Conservation (phyloP, 495 filamentous ascomycete species). For the Podospora didyma region DNA sequence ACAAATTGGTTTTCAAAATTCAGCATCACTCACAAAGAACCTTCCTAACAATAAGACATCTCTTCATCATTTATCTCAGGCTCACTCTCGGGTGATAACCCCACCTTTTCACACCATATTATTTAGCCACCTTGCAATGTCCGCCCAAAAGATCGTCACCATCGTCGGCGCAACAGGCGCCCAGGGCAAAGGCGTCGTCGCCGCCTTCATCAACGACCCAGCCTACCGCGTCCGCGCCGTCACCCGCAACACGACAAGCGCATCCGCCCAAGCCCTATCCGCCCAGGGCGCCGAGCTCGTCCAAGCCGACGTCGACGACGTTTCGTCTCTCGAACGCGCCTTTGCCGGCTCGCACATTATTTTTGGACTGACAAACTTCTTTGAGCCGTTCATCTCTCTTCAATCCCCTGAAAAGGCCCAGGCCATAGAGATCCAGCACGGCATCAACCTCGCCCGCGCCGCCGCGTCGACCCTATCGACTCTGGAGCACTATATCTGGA, state of each 20-base stretch:
- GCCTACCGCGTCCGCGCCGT: constrained; percentile 54
- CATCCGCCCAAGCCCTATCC: constrained; percentile 39
- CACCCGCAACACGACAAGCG: constrained; percentile 49
- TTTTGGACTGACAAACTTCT: constrained; percentile 58
- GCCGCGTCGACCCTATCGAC: constrained; percentile 34
- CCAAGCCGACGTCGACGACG: constrained; percentile 49
- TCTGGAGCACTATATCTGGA: constrained; percentile 52
- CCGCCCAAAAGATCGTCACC: constrained; percentile 39
- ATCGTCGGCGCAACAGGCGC: constrained; percentile 62
- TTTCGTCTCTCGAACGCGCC: constrained; percentile 43
- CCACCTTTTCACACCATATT: background rate
- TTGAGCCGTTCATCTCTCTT: constrained; percentile 35
- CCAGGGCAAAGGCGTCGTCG: constrained; percentile 57
- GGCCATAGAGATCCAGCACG: constrained; percentile 55
- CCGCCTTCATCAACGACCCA: constrained; percentile 48
- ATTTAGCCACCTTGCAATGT: constrained; percentile 3
- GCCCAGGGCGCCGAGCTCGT: constrained; percentile 41
- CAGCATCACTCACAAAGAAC: no score
- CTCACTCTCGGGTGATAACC: no score
- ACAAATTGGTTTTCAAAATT: no score
- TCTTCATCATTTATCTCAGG: no score
- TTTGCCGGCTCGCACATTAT: constrained; percentile 51
- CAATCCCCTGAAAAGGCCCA: constrained; percentile 38
- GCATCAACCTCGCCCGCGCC: constrained; percentile 53
- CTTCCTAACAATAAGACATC: no score